Conservation (phyloP, 768 basidiomycete species). For the Rhizopogon vulgaris region DNA sequence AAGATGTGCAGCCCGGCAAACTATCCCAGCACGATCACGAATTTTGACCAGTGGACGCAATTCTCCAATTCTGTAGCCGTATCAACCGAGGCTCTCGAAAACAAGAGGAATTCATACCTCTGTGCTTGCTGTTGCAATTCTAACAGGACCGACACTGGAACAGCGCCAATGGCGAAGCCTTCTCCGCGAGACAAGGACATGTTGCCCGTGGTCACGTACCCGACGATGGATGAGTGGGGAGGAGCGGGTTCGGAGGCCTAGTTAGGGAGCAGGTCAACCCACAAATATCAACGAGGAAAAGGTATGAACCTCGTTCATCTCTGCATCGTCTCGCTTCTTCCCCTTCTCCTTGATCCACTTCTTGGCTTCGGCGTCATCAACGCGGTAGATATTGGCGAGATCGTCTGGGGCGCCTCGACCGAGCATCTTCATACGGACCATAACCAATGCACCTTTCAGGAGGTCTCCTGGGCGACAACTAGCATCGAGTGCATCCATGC, state of each 20-base stretch:
- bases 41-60: constrained; percentile 49
- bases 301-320: constrained; percentile 24
- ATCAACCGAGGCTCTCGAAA: background rate
- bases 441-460: constrained; percentile 57
- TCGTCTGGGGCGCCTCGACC: constrained; percentile 71
- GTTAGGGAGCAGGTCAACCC: constrained; percentile 1
- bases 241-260: constrained; percentile 45
- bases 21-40: constrained; percentile 52
- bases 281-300: background rate
- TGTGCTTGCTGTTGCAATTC: constrained; percentile 46
- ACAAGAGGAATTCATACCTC: constrained; percentile 21
- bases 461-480: constrained; percentile 36
- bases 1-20: constrained; percentile 47
- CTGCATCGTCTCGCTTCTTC: constrained; percentile 17
- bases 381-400: constrained; percentile 63
- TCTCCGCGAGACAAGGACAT: constrained; percentile 74
- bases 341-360: constrained; percentile 37
- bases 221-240: constrained; percentile 48
- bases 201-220: constrained; percentile 80
- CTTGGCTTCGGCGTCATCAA: constrained; percentile 48
- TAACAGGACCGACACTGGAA: constrained; percentile 51
- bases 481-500: constrained; percentile 32
- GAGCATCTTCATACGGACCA: constrained; percentile 55
- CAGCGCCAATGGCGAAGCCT: constrained; percentile 71
- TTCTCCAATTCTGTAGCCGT: constrained; percentile 16